Base-by-base conservation (phyloP, 805 yeast genomes). In the Zygoascus biomembranicola region DNA sequence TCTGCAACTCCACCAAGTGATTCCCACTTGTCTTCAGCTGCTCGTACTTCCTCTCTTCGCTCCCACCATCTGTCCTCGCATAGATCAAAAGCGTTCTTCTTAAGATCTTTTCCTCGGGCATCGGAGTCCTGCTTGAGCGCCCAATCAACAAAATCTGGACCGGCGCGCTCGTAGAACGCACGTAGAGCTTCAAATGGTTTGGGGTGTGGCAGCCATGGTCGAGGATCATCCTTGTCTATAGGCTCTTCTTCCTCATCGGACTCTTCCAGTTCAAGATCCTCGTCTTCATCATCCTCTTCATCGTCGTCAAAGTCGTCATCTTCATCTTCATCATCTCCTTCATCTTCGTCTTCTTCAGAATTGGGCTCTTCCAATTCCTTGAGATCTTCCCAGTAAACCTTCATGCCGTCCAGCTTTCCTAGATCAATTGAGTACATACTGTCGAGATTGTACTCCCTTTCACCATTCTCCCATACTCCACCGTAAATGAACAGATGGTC, bases 1-100 rank as follows among this genome's bases (percentile, higher is more conserved):
- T 87, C 95, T 16, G 87, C 95, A 56, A 89, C 90, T 55, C 96
- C 97, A 49, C 95, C 95, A 67, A 86, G 65, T 61, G 90, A 96
- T 69, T 92, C 97, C 61, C 87, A 71, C 65, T 82, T 81, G 61
- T 92, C 98, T 71, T 92, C 99, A 50, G 87, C 86, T 43, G 81
- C 77, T 66, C 95, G 83, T 23, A 92, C 84, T 63, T 84, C 92
- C 62, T 92, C 98, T 72, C 97, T 82, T 73, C 98, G 85, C 67
- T 92, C 98, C 98, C 98, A 92, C 94, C 96, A 92, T 72, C 99
- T 81, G 60, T 85, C 92, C 69, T 90, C 96, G 67, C 94, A 85
- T 56, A 92, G 71, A 57, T 90, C 97, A 66, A 92, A 92, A 0
- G 97, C 85, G 45, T 87, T 85, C 52, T 85, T 84, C 72, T 92